phyloP scores from a whole-genome alignment of 768 basidiomycete genomes.

The Cubamyces sp. region DNA sequence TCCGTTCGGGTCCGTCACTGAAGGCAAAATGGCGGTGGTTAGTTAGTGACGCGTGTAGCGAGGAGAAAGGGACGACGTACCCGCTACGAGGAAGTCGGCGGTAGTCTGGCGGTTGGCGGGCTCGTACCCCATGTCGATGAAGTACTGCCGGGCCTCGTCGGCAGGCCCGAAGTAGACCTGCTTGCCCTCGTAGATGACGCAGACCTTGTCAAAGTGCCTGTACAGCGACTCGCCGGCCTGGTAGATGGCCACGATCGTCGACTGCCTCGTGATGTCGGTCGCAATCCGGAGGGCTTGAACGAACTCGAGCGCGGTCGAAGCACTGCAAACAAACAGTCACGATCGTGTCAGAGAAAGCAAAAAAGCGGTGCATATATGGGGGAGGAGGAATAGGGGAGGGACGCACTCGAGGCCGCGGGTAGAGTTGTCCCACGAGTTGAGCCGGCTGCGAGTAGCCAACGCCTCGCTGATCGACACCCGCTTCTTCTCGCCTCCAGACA shows the following conservation, averaged over 20 bases:
- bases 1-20: slow-evolving; percentile 62
- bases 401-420: slow-evolving; percentile 50
- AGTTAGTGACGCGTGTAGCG: no score
- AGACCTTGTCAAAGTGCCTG: slow-evolving; percentile 76
- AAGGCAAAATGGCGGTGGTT: no score
- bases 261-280: slow-evolving; percentile 47
- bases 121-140: slow-evolving; percentile 67
- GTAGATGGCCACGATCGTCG: slow-evolving; percentile 83
- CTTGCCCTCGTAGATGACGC: slow-evolving; percentile 73
- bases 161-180: slow-evolving; percentile 79
- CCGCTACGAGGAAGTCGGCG: slow-evolving; percentile 59
- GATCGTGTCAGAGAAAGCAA: background rate
- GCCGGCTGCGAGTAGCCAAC: slow-evolving; percentile 60
- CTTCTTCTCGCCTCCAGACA: slow-evolving; percentile 77
- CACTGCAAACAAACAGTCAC: slow-evolving; percentile 23
- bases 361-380: background rate
- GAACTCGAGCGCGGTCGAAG: slow-evolving; percentile 63
- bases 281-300: slow-evolving; percentile 59
- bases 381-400: no score
- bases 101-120: slow-evolving; percentile 61
- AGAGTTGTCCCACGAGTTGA: slow-evolving; percentile 79
- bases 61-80: slow-evolving; percentile 33
- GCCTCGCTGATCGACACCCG: slow-evolving; percentile 81
- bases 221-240: slow-evolving; percentile 78
- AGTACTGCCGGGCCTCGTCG: slow-evolving; percentile 66